Base-by-base conservation (phyloP, 805 yeast species). In the Nakazawaea peltata region DNA sequence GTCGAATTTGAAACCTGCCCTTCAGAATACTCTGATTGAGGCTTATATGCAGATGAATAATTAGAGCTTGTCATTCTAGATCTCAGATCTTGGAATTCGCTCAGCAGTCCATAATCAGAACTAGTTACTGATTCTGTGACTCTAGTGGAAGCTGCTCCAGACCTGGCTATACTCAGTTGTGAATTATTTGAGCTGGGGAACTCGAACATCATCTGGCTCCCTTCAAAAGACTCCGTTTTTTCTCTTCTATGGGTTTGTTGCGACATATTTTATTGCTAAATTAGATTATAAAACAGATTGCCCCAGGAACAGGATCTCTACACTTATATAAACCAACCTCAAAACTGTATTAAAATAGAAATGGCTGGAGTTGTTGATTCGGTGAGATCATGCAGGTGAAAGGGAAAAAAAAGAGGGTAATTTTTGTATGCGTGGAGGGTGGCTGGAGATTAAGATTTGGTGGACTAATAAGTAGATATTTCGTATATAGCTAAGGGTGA, bases 141-240 rank as follows among this genome's bases (percentile, higher is more conserved):
- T n/a, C n/a, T n/a, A n/a, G n/a, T n/a, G n/a, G n/a, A n/a, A n/a
- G n/a, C n/a, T n/a, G n/a, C n/a, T n/a, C n/a, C n/a, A n/a, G n/a
- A n/a, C n/a, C n/a, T n/a, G n/a, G n/a, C n/a, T n/a, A n/a, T n/a
- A n/a, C n/a, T n/a, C n/a, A n/a, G n/a, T n/a, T n/a, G n/a, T n/a
- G n/a, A n/a, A n/a, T n/a, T n/a, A n/a, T n/a, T n/a, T n/a, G n/a
- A n/a, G n/a, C n/a, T n/a, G 6, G 40, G 40, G 16, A 37, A 37
- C 26, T 37, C 36, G 26, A 37, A 37, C 16, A 21, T 30, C 36
- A 37, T 32, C 22, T 37, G 40, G 6, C 28, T 21, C 5, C 40
- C 40, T 5, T 12, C 30, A 33, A 37, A 37, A 15, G 40, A 32
- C 14, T 37, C 40, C 10, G 40, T 37, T 23, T 33, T 37, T 14